Base-by-base conservation (phyloP, 192 early-diverging fungal genomes). In the Funneliformis geosporum region DNA sequence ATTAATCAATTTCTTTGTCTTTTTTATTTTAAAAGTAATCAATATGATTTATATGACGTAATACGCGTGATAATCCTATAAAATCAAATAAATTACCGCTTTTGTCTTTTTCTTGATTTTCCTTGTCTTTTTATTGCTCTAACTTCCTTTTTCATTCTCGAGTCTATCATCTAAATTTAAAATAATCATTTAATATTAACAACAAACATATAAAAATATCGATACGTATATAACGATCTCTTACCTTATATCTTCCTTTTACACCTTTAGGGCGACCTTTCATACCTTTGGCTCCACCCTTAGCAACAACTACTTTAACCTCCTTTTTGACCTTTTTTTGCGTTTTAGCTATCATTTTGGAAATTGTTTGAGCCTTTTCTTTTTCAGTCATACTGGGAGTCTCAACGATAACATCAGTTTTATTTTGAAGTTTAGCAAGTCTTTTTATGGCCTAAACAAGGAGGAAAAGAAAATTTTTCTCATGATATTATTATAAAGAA, bases 241-340 rank as follows among this genome's bases (percentile, higher is more conserved):
- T 40, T 62, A 55, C 47, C 16, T 60, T 80, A 86, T 96, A 97
- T 76, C 93, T 86, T 82, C 98, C 98, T 91, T 98, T 99, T 84
- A 98, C 93, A 79, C 98, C 98, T 85, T 93, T 94, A 9, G 98
- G 98, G 40, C 98, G 90, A 33, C 98, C 98, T 82, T 97, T 87
- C 73, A 94, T 82, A 73, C 92, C 96, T 59, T 89, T 90, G 84
- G 97, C 95, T 42, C 80, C 71, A 61, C 94, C 92, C 72, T 88
- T 91, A 38, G 98, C 98, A 60, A 99, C 97, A 70, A 99, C 96
- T n/a, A 98, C 77, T 75, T 93, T 89, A 46, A 91, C 83, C 82
- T 95, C 93, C 82, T 93, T 89, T 81, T 92, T 93, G 43, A 88
- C 92, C 84, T 94, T 92, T 85, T 95, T 94, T 65, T 92, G 90